These are phyloP conservation scores for Aureobasidium leucospermi DNA, from an alignment of 2,329 filamentous ascomycete genomes.

Conservation along the genomic window DNA sequence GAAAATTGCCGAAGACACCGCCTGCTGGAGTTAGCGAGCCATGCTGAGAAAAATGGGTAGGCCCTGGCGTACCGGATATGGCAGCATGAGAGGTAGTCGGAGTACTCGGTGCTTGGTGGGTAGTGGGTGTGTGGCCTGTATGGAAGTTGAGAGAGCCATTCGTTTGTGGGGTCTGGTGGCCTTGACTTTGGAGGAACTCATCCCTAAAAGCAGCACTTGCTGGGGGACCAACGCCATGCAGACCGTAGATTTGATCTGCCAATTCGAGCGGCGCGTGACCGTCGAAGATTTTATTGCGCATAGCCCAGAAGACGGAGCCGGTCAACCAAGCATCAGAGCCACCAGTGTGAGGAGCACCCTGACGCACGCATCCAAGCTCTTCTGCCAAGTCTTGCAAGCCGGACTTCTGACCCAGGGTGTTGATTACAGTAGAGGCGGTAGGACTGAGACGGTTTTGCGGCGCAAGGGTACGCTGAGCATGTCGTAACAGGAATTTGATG, in stretches of 20 bases:
- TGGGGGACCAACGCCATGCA: constrained; percentile 55
- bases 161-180: constrained; percentile 40
- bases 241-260: constrained; percentile 89
- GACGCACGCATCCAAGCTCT: constrained; percentile 79
- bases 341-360: constrained; percentile 83
- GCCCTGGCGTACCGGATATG: constrained; percentile 29
- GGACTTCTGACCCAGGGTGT: constrained; percentile 82
- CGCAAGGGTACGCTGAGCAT: constrained; percentile 52
- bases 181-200: constrained; percentile 25
- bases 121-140: constrained; percentile 29
- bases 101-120: constrained; percentile 54
- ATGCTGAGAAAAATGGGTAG: constrained; percentile 12
- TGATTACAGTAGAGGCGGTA: constrained; percentile 64
- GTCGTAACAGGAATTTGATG: constrained; percentile 95
- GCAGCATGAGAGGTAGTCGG: constrained; percentile 51
- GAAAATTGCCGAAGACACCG: constrained; percentile 13
- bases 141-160: constrained; percentile 27
- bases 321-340: constrained; percentile 91
- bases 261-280: constrained; percentile 69
- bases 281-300: constrained; percentile 81
- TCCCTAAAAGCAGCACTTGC: constrained; percentile 47
- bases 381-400: constrained; percentile 91
- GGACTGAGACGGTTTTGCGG: constrained; percentile 45
- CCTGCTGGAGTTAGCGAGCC: constrained; percentile 13
- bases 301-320: constrained; percentile 89